phyloP scores from a whole-genome alignment of 2,329 filamentous ascomycete species.

The Niveomyces coronatus region DNA sequence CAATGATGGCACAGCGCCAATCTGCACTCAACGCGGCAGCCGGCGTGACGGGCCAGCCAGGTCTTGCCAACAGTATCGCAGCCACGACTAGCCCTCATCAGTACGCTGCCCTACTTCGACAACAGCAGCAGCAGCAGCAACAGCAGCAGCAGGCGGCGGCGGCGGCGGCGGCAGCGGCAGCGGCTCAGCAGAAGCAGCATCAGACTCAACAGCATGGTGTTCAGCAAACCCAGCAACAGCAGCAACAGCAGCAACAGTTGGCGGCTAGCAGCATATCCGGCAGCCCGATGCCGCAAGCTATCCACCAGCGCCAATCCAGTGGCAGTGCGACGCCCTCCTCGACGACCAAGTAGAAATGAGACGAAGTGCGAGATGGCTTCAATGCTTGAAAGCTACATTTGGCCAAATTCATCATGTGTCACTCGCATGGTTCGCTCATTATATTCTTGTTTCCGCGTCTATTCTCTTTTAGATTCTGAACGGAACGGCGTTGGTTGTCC shows the following conservation, averaged over 20 bases:
- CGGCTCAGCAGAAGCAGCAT: constrained; percentile 10
- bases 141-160: constrained; percentile 12
- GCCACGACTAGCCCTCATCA: constrained; percentile 45
- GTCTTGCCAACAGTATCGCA: constrained; percentile 37
- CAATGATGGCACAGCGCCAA: constrained; percentile 39
- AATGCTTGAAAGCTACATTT: background rate
- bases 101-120: constrained; percentile 47
- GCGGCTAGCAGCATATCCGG: constrained; percentile 3
- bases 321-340: constrained; percentile 29
- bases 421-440: background rate
- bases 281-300: constrained; percentile 7
- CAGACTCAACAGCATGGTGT: constrained; percentile 11
- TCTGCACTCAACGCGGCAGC: constrained; percentile 47
- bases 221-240: constrained; percentile 8
- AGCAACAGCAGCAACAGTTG: constrained; percentile 6
- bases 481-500: background rate
- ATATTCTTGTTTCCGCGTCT: background rate
- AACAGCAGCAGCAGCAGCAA: constrained; percentile 42
- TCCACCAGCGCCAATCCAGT: constrained; percentile 25
- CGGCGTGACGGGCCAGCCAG: constrained; percentile 36
- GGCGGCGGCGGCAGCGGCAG: constrained; percentile 17
- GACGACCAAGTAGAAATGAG: constrained; percentile 17
- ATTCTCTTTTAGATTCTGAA: background rate
- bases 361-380: background rate
- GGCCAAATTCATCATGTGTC: background rate